A percentile compares a stretch with the other conserved stretches of the same genome.
phyloP scores from a whole-genome alignment of 495 filamentous ascomycete genomes.

The Aspergillus bertholletiae region DNA sequence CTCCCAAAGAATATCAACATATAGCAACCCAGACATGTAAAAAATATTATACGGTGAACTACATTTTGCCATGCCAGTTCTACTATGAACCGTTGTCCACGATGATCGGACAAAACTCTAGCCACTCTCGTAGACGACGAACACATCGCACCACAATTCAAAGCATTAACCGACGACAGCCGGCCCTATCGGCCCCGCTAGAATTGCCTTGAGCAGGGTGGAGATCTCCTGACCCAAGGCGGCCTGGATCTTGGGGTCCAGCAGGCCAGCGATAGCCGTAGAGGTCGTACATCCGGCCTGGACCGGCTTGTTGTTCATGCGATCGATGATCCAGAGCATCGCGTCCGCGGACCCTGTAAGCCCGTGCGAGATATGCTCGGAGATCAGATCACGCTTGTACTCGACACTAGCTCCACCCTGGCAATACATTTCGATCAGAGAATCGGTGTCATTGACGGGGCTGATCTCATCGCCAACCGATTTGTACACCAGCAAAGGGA shows the following conservation, averaged over 20 bases:
- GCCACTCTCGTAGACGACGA: no score
- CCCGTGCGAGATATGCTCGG: slow-evolving; percentile 14
- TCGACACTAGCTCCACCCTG: slow-evolving; percentile 12
- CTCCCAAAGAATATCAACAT: no score
- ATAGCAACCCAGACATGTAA: no score
- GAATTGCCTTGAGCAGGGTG: background rate
- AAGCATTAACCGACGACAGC: background rate
- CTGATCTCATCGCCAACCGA: slow-evolving; percentile 43
- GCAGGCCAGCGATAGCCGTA: slow-evolving; percentile 14
- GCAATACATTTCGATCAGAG: slow-evolving; percentile 38
- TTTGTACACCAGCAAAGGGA: slow-evolving; percentile 49
- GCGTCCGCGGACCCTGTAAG: slow-evolving; percentile 18
- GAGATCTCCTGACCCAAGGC: slow-evolving; percentile 6
- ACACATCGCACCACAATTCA: background rate
- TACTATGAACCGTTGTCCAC: no score
- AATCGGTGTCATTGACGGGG: slow-evolving; percentile 37
- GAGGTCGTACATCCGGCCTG: slow-evolving; percentile 8
- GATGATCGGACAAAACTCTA: no score
- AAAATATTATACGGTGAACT: no score
- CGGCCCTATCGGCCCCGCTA: background rate
- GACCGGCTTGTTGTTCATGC: slow-evolving; percentile 16
- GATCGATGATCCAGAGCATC: slow-evolving; percentile 19
- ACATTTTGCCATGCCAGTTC: no score
- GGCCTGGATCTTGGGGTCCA: slow-evolving; percentile 5
- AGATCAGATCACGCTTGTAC: slow-evolving; percentile 15